Percentiles rank a stretch among this genome's conserved stretches.
These are phyloP conservation scores for Pseudogymnoascus sp. DNA, from an alignment of 2,329 filamentous ascomycete genomes.

Conservation along the genomic window DNA sequence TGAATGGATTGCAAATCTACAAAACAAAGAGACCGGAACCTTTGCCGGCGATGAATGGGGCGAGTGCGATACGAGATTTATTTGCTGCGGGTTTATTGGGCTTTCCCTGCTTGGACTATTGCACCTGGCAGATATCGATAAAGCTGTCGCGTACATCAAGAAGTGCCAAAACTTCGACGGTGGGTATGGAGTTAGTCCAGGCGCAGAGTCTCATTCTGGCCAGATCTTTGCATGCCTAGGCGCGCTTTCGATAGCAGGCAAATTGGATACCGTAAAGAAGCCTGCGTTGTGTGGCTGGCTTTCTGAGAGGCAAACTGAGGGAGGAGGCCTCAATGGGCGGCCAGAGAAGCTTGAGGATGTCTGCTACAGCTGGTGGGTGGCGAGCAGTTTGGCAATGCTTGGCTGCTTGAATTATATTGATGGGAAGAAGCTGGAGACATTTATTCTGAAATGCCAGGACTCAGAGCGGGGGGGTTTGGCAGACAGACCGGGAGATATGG, in stretches of 20 bases:
- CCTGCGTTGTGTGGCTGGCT: constrained; percentile 84
- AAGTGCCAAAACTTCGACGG: constrained; percentile 91
- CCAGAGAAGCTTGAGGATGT: constrained; percentile 95
- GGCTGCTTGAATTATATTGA: constrained; percentile 89
- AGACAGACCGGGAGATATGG: constrained; percentile 86
- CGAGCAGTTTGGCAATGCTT: constrained; percentile 86
- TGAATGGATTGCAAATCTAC: constrained; percentile 75
- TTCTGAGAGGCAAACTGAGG: constrained; percentile 81
- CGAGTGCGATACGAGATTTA: constrained; percentile 87
- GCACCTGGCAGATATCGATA: constrained; percentile 65
- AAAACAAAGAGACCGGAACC: constrained; percentile 72
- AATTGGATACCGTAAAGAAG: constrained; percentile 72
- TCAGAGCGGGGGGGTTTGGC: constrained; percentile 74
- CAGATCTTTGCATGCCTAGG: constrained; percentile 94
- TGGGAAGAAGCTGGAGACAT: constrained; percentile 63
- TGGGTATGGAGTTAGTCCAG: constrained; percentile 81
- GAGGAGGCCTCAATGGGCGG: constrained; percentile 84
- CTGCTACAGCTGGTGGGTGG: constrained; percentile 98
- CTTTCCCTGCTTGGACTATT: constrained; percentile 74
- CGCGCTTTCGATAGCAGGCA: constrained; percentile 72
- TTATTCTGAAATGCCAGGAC: constrained; percentile 87
- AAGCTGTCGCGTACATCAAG: constrained; percentile 70
- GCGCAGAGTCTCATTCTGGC: constrained; percentile 87
- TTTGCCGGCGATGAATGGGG: constrained; percentile 96
- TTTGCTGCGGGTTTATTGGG: constrained; percentile 84